Evolutionary conservation across 1,284 basidiomycete species (phyloP).

Genomic region (Pisolithus thermaeus): DNA sequence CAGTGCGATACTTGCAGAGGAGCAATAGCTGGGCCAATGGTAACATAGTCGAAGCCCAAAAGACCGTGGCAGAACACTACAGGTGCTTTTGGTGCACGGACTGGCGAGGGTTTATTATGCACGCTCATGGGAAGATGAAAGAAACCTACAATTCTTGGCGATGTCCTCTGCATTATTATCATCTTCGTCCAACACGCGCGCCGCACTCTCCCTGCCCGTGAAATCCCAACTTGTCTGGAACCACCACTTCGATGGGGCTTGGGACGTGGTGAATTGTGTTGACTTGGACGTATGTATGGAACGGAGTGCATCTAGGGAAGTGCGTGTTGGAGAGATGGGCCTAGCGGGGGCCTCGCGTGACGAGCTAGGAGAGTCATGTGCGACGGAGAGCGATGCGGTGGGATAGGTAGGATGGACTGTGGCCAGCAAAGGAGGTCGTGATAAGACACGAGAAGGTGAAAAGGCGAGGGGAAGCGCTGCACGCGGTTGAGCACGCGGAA

Average conservation of each 20-base stretch:
- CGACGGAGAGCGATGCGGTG: constrained; percentile 47
- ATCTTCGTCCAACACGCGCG: constrained; percentile 48
- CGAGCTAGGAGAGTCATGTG: constrained; percentile 23
- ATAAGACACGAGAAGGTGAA: constrained; percentile 27
- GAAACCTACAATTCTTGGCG: constrained; percentile 62
- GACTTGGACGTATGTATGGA: constrained; percentile 37
- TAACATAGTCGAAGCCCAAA: constrained; percentile 80
- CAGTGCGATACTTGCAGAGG: constrained; percentile 88
- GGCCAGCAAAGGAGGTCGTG: constrained; percentile 55
- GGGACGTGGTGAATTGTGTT: constrained; percentile 13
- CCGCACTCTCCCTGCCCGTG: constrained; percentile 40
- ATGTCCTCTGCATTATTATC: constrained; percentile 53
- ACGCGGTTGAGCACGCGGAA: constrained; percentile 37
- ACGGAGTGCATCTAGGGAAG: too few species aligned
- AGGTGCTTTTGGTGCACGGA: constrained; percentile 74
- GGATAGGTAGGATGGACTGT: constrained; percentile 59
- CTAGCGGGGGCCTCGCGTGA: constrained; percentile 27
- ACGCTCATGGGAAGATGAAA: constrained; percentile 1
- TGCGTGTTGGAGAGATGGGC: constrained; percentile 31
- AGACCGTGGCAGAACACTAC: constrained; percentile 93
- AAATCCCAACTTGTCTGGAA: constrained; percentile 36
- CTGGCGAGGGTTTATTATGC: constrained; percentile 29
- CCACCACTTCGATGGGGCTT: constrained; percentile 44
- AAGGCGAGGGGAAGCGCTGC: constrained; percentile 42
- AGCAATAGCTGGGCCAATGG: constrained; percentile 65